Base-by-base conservation (phyloP, 2,329 filamentous ascomycete genomes). In the Aspergillus transmontanensis region DNA sequence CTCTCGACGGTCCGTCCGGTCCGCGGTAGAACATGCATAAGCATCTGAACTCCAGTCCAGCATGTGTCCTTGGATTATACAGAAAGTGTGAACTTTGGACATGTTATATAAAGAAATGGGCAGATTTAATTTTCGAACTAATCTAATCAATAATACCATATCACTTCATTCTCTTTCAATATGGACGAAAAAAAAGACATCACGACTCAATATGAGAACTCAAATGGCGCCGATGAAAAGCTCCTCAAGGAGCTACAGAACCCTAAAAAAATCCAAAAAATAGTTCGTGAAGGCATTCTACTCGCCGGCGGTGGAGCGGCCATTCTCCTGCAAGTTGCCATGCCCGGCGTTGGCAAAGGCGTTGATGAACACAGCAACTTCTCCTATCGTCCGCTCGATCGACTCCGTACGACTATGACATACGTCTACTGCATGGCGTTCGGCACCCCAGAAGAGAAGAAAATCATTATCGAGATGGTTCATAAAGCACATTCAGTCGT, bases 301-400 rank as follows among this genome's bases (percentile, higher is more conserved):
- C 54, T 50, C 9, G 43, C 39, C 19, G 55, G 58, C 14, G 62
- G 58, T 16, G 16, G 45, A 30, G 54, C 54, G 39, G 55, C 58
- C 4, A n/a, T 64, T 21, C 62, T 64, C 5, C 62, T 64, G 2
- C 58, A 64, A 26, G 54, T 64, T 23, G 62, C 62, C n/a, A 55
- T 58, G 46, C 58, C 62, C 6, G 53, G 59, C 4, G 55, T 64
- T 32, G 62, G 39, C 54, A 55, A 39, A 23, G 62, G 54, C 36
- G 62, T 64, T 19, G 43, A 53, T 48, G 46, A 61, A 54, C 62
- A 64, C 28, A 61, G 58, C 48, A 30, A 57, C 43, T 64, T 64
- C 14, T 55, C 62, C 9, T 34, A 30, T 4, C 46, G 59, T 28
- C 59, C 48, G 9, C 50, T 64, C 16, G 54, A 57, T 41, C 62